Evolutionary conservation across 2,329 filamentous ascomycete species (phyloP).

Genomic region (Nemania diffusa): DNA sequence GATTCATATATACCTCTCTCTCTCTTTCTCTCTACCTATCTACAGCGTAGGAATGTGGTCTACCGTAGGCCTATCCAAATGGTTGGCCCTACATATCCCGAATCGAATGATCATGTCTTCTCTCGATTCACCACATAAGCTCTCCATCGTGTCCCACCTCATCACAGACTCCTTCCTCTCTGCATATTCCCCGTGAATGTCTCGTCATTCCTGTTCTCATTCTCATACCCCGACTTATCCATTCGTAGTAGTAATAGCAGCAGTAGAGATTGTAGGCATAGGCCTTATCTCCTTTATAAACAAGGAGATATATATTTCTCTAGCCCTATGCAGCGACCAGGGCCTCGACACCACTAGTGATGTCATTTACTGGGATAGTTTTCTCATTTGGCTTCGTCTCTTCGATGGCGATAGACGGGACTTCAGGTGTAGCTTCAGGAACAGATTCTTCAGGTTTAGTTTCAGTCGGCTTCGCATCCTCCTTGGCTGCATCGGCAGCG

Average conservation of each 20-base stretch:
- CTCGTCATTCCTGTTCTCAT: neutral
- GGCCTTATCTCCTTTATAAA: neutral
- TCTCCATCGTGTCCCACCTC: neutral
- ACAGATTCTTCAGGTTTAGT: no score
- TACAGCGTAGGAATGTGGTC: neutral
- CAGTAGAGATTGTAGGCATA: neutral
- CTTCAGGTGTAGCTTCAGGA: slow-evolving; percentile 33
- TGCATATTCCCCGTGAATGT: neutral
- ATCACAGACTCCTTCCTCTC: neutral
- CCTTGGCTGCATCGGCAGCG: no score
- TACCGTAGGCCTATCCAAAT: neutral
- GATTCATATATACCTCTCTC: neutral
- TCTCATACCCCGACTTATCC: neutral
- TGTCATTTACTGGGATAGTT: slow-evolving; percentile 27
- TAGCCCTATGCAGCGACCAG: slow-evolving; percentile 28
- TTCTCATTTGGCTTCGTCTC: slow-evolving; percentile 27
- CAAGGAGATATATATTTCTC: neutral
- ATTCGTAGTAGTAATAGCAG: neutral
- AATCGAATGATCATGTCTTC: neutral
- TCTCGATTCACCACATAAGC: neutral
- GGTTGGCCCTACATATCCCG: neutral
- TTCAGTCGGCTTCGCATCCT: no score
- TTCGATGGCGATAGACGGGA: slow-evolving; percentile 30
- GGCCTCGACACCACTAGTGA: slow-evolving; percentile 43
- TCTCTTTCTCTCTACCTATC: neutral